A percentile compares a stretch with the other conserved stretches of the same genome.
Conservation (phyloP, 805 yeast species). For the Dipodascus geniculatus region DNA sequence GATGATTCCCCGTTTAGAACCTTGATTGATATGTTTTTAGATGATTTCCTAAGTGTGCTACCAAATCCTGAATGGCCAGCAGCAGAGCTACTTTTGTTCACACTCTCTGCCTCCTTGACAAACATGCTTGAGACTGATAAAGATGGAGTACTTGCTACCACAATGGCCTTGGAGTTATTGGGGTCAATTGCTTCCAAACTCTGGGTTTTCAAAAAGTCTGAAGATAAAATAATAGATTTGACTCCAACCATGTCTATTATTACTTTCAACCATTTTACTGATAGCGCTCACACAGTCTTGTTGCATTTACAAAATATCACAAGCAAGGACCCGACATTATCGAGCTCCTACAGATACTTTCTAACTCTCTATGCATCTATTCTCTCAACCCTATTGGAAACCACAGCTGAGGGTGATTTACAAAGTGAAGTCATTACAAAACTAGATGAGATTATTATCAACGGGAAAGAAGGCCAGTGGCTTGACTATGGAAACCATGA, state of each 20-base stretch:
- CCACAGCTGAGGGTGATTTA: constrained; percentile 1
- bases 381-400: constrained; percentile 1
- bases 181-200: constrained; percentile 49
- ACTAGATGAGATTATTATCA: constrained; percentile 1
- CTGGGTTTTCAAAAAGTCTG: constrained; percentile 25
- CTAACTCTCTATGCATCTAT: not conserved
- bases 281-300: constrained; percentile 8
- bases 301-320: constrained; percentile 10
- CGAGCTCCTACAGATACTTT: not conserved
- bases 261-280: constrained; percentile 6
- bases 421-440: not conserved
- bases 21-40: constrained; percentile 40
- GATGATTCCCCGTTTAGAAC: constrained; percentile 13
- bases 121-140: constrained; percentile 7
- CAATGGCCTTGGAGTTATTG: constrained; percentile 45
- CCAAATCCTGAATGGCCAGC: constrained; percentile 52
- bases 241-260: constrained; percentile 5
- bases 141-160: constrained; percentile 9
- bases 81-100: constrained; percentile 37
- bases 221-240: constrained; percentile 5
- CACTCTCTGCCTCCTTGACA: constrained; percentile 35
- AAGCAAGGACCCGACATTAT: constrained; percentile 2
- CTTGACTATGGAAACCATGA: constrained; percentile 2
- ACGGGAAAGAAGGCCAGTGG: constrained; percentile 2
- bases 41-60: constrained; percentile 43